phyloP scores from a whole-genome alignment of 2,329 filamentous ascomycete genomes.

The Onygenales sp. region DNA sequence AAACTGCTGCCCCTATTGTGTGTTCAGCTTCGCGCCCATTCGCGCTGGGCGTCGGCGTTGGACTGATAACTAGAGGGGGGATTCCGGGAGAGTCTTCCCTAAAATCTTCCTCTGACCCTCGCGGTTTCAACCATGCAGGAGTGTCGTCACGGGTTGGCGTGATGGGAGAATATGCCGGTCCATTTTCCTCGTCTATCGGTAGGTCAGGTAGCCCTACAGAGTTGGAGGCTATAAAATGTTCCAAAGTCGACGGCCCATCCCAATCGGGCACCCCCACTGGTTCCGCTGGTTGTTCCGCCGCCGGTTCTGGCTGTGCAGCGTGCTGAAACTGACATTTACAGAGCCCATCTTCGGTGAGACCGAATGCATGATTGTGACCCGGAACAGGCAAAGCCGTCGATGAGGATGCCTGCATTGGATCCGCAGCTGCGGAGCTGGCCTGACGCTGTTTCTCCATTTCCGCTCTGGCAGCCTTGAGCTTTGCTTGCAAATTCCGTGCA shows the following conservation, averaged over 20 bases:
- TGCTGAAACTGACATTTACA: background rate
- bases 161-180: background rate
- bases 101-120: no score
- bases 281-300: background rate
- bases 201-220: no score
- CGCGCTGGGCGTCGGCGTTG: no score
- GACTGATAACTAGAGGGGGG: no score
- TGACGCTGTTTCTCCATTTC: constrained; percentile 3
- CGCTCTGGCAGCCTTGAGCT: constrained; percentile 9
- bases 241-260: no score
- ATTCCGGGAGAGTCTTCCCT: no score
- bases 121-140: background rate
- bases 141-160: background rate
- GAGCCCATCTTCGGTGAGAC: background rate
- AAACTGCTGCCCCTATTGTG: no score
- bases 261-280: no score
- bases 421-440: background rate
- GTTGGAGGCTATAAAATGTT: no score
- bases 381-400: background rate
- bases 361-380: background rate
- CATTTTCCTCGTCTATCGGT: background rate
- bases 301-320: background rate
- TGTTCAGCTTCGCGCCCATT: no score
- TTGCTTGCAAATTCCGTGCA: constrained; percentile 9
- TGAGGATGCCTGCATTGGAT: background rate